Percentiles rank a stretch among this genome's conserved stretches.
phyloP scores from a whole-genome alignment of 345 rosid species.

The Psidium guajava region DNA sequence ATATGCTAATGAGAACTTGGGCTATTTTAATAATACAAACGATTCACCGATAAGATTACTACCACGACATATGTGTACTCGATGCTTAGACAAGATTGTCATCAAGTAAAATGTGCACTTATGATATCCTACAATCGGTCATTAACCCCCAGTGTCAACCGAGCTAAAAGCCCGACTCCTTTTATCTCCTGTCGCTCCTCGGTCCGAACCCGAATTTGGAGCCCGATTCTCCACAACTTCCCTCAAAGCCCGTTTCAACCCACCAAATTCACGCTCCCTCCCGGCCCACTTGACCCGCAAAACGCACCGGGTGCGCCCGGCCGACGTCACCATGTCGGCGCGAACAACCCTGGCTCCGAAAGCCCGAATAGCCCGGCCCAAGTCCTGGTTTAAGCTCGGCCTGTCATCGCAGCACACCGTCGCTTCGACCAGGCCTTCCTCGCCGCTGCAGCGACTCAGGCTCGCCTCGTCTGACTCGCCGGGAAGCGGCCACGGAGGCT shows the following conservation, averaged over 20 bases:
- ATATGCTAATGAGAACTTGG: not conserved
- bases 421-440: constrained; percentile 12
- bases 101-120: not conserved
- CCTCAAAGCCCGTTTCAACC: constrained; percentile 23
- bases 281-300: constrained; percentile 26
- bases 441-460: constrained; percentile 6
- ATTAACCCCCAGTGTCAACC: not conserved
- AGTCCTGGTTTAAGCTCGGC: constrained; percentile 34
- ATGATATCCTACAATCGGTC: not conserved
- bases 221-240: constrained; percentile 28
- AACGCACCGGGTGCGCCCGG: constrained; percentile 31
- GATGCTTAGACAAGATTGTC: not conserved
- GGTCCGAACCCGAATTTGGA: not conserved
- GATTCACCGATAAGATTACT: not conserved
- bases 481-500: constrained; percentile 14
- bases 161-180: not conserved
- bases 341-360: constrained; percentile 29
- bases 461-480: constrained; percentile 32
- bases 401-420: constrained; percentile 47
- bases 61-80: not conserved
- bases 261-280: constrained; percentile 16
- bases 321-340: constrained; percentile 48
- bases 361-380: constrained; percentile 18
- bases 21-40: not conserved
- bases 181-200: not conserved